Evolutionary conservation across 2,329 filamentous ascomycete genomes (phyloP), one percentile per base, ranked within the genome.

Genomic region (Rutstroemia sp.): DNA sequence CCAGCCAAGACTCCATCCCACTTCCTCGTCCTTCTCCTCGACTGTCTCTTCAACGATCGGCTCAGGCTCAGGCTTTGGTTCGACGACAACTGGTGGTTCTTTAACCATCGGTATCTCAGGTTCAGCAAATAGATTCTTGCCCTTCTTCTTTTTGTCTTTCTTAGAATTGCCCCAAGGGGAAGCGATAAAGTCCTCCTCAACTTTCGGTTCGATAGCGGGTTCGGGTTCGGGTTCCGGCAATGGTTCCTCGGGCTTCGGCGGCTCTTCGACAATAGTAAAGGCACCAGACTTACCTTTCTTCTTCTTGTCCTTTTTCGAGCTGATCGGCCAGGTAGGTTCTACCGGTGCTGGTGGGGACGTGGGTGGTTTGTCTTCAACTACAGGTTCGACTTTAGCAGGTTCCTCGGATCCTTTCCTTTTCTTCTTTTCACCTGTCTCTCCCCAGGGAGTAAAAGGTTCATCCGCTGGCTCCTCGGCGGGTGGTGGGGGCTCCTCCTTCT

Each of bases 391-490:
- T 54, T 54, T 54, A 21, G 34, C 66, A 66, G 17, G 62, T 62
- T 47, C 60, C 64, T 21, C 65, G 9, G 58, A 60, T 57, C 69
- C 64, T 56, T 67, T 66, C 5, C 61, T 63, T 46, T 69, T 69
- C 60, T 73, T 74, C 47, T 70, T 80, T 67, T 82, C 84, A 56
- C 71, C 69, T 19, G 72, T 69, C 17, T 70, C 67, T 5, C 73
- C 72, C 66, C 79, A 80, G 9, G 70, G 75, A 74, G 77, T 84
- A 17, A 74, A 74, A 60, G 79, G 79, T 46, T 80, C 78, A 7
- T 71, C 66, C 23, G 57, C 58, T 17, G 63, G 58, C 27, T 68
- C 67, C 44, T 64, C 63, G 17, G 50, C 27, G 44, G 63, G 62
- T 17, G 59, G 61, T 16, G 63, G 58, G 17, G 58, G 56, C n/a